Evolutionary conservation across 768 basidiomycete genomes (phyloP).

Genomic region (Pleurotus eryngii): DNA sequence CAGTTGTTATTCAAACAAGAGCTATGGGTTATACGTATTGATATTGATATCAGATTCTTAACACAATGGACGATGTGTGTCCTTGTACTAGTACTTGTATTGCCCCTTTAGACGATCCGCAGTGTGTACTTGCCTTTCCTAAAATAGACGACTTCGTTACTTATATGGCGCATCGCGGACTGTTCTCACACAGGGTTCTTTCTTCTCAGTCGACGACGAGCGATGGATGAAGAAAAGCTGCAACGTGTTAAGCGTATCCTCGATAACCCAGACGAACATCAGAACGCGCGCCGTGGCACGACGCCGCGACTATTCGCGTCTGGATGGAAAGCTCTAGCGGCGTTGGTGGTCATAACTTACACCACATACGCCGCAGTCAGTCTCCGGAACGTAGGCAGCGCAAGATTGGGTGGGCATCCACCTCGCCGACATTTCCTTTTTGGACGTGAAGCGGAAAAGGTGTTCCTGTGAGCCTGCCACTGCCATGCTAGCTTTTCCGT

Average conservation of each 20-base stretch:
- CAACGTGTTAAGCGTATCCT: neutral
- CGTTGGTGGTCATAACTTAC: neutral
- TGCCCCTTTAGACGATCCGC: too few relatives aligned
- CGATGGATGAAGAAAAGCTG: constrained; percentile 4
- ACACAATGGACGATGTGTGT: too few relatives aligned
- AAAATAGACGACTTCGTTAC: neutral
- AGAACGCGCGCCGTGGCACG: too few relatives aligned
- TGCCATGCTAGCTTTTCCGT: neutral
- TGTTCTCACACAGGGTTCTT: neutral
- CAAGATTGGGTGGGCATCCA: neutral
- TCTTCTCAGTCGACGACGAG: neutral
- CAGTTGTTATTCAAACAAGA: too few relatives aligned
- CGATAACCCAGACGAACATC: too few relatives aligned
- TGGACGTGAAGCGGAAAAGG: constrained; percentile 4
- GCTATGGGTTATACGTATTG: too few relatives aligned
- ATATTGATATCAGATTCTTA: too few relatives aligned
- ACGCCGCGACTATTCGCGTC: neutral
- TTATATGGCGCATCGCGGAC: neutral
- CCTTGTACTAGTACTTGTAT: too few relatives aligned
- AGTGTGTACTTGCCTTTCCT: too few relatives aligned
- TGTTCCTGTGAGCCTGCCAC: neutral
- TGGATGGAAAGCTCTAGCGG: neutral
- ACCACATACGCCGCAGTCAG: neutral
- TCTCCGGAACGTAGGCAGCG: neutral
- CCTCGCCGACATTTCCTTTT: neutral